Evolutionary conservation across 345 rosid genomes (phyloP), one percentile per base, ranked within the genome.

Genomic region (Arabis alpina): DNA sequence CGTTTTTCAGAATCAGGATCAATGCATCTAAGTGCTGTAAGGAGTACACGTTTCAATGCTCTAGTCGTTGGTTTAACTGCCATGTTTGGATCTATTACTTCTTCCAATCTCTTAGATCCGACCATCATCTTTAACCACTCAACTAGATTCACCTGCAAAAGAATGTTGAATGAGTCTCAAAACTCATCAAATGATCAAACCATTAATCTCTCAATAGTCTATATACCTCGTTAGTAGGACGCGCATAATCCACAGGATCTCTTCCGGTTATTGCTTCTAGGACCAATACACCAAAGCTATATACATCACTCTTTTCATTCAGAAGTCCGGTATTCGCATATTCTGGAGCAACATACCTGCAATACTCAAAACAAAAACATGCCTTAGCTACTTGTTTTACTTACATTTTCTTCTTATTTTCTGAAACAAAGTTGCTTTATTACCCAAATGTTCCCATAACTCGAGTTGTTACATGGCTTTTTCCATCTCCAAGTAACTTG

Each of bases 71-170:
- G 99, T 80, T 73, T 84, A 10, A 68, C 85, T 54, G 87, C 97
- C 3, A 94, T 89, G 69, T 84, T 87, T 37, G 96, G 97, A 75
- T 94, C 99, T 24, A 88, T 80, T 15, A 92, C 97, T 81, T 92
- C 97, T 61, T 94, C 97, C 3, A 97, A 72, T 42, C 88, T 85
- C 83, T 93, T 82, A 68, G 61, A 70, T 61, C 95, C 98, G 3
- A 94, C 98, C 98, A 94, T 92, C 95, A 92, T 88, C 77, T 94
- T 94, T 70, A 92, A 81, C 99, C 99, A 94, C 74, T 94, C 98
- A 4, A 94, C 97, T 50, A 94, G 77, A 84, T 94, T 92, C 66
- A 94, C 97, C 99, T 94, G 78, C 61, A 79, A 39, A 43, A 37
- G 1, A 43, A 57, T 41, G 37, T 43, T 40, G 0, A 3, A 23